Evolutionary conservation across 257 asterid species (phyloP), one percentile per base, ranked within the genome.

Genomic region (Jacaranda copaia): DNA sequence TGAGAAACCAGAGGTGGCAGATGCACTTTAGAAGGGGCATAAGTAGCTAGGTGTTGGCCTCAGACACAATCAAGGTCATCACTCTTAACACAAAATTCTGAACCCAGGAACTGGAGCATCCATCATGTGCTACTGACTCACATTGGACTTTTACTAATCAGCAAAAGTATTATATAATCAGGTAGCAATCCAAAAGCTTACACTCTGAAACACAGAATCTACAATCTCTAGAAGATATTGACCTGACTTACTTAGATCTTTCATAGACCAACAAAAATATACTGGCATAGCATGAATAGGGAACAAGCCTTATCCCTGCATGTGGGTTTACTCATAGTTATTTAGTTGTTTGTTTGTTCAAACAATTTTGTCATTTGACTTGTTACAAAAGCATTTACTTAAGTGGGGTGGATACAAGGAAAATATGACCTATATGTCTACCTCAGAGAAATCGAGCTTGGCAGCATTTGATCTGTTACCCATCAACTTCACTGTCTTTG

Each of bases 381-480:
- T 55, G 43, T 6, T 18, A 38, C 8, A 15, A 5, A 3, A 9
- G 2, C 39, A 68, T 20, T 20, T 20, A 46, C 36, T 61, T 39
- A 32, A 42, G 60, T 6, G 40, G 74, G 61, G n/a, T 32, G 39
- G 51, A 18, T 9, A n/a, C 58, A 57, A 16, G 8, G 0, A 85
- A 51, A 15, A 55, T 12, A 42, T 58, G 61, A 62, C 20, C 16
- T 19, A 69, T 74, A 59, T 14, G 36, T 67, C 60, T 81, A 93
- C 96, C 97, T 90, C 97, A 51, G 97, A 93, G 77, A 93, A 92
- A 81, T 93, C 98, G 55, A 92, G 95, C 80, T 83, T 85, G 62
- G 97, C 87, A 78, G 98, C 98, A 83, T 84, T 89, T 68, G 87
- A 35, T 56, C 97, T 89, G 83, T 90, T 81, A 42, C 98, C 97